A percentile compares a stretch with the other conserved stretches of the same genome.
Conservation (phyloP, 2,329 filamentous ascomycete species). For the Dactylella cylindrospora region DNA sequence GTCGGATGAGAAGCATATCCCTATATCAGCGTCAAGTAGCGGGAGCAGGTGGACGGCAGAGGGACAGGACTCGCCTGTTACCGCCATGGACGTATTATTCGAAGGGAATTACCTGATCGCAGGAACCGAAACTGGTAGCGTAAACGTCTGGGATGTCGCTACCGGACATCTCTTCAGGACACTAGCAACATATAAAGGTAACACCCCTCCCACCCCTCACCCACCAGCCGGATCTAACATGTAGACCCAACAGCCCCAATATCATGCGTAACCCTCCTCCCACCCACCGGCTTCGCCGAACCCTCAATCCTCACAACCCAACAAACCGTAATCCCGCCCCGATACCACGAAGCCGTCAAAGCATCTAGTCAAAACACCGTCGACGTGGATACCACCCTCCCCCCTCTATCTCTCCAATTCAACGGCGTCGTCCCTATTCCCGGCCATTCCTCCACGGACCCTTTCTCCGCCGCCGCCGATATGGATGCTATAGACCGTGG, state of each 20-base stretch:
- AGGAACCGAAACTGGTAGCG: constrained; percentile 47
- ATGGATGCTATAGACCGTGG: constrained; percentile 37
- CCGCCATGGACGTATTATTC: constrained; percentile 45
- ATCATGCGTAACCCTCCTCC: constrained; percentile 46
- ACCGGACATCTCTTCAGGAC: constrained; percentile 47
- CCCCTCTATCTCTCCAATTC: constrained; percentile 29
- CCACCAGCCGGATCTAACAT: background rate
- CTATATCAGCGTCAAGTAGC: constrained; percentile 11
- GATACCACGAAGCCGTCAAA: constrained; percentile 47
- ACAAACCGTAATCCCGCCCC: constrained; percentile 44
- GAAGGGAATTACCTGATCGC: constrained; percentile 48
- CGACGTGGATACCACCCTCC: constrained; percentile 42
- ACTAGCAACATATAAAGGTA: constrained; percentile 47
- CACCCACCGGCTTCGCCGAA: constrained; percentile 45
- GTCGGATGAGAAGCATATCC: constrained; percentile 31
- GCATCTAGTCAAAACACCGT: constrained; percentile 35
- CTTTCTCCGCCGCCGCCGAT: constrained; percentile 45
- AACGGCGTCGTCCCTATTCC: constrained; percentile 16
- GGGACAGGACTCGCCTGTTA: constrained; percentile 45
- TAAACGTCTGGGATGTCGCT: constrained; percentile 48
- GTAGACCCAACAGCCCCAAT: constrained; percentile 35
- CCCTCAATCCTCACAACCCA: constrained; percentile 19
- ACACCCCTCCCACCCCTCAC: background rate
- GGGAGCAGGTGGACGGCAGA: constrained; percentile 44
- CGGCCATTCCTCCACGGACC: constrained; percentile 3